Conservation (phyloP, 2,329 filamentous ascomycete species). For the Alternaria sp. region DNA sequence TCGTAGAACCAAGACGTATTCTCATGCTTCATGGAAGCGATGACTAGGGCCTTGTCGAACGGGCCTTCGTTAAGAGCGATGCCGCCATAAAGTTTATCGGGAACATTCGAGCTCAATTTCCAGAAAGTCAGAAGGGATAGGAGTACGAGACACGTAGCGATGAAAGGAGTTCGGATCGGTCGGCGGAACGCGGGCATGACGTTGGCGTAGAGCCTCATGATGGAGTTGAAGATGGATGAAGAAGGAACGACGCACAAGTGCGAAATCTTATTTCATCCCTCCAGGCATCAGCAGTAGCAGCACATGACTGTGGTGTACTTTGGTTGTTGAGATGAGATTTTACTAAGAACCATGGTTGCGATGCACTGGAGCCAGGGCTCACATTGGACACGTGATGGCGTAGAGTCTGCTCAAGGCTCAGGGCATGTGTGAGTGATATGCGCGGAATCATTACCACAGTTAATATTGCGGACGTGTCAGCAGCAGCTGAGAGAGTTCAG, state of each 20-base stretch:
- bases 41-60: not conserved
- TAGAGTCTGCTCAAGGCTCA: not conserved
- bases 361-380: not conserved
- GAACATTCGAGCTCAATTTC: not conserved
- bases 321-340: not conserved
- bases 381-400: not conserved
- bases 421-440: not conserved
- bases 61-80: not conserved
- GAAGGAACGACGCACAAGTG: not conserved
- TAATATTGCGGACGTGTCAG: not conserved
- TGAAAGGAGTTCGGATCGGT: not conserved
- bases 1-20: not conserved
- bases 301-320: not conserved
- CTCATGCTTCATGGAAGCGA: not conserved
- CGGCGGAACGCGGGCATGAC: not conserved
- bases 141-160: not conserved
- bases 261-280: not conserved
- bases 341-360: not conserved
- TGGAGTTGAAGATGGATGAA: not conserved
- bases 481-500: not conserved
- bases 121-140: not conserved
- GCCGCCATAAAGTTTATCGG: not conserved
- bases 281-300: not conserved
- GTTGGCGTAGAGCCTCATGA: not conserved
- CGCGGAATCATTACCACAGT: not conserved